These are phyloP conservation scores for Pseudotsuga menziesii DNA, from an alignment of 75 land plant genomes.

Conservation along the genomic window DNA sequence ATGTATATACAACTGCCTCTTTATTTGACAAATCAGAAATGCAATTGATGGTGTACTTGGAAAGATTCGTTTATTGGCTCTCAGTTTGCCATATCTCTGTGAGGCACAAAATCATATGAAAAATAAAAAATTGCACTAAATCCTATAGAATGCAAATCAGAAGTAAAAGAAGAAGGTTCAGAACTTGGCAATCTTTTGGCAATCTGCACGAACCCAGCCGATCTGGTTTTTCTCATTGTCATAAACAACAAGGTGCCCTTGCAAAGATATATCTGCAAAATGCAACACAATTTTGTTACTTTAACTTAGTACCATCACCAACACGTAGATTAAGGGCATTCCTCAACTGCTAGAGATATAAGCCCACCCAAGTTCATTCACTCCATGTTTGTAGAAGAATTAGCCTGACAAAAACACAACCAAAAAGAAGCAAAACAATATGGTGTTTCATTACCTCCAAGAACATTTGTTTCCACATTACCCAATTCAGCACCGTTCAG, in stretches of 20 bases:
- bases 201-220: slow-evolving; percentile 68
- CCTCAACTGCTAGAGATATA: not conserved
- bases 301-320: not conserved
- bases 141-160: not conserved
- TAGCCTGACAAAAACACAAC: not conserved
- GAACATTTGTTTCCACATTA: slow-evolving; percentile 40
- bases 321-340: not conserved
- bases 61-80: too few relatives aligned
- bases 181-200: slow-evolving; percentile 51
- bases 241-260: slow-evolving; percentile 65
- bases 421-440: not conserved
- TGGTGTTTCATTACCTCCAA: slow-evolving; percentile 60
- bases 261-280: slow-evolving; percentile 81
- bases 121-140: not conserved
- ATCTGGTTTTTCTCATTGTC: slow-evolving; percentile 68
- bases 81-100: not conserved
- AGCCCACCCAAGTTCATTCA: not conserved
- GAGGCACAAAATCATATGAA: not conserved
- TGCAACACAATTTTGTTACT: not conserved
- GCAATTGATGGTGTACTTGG: too few relatives aligned
- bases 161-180: slow-evolving; percentile 13
- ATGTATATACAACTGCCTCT: not conserved
- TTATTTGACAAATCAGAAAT: too few relatives aligned
- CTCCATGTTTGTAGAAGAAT: not conserved
- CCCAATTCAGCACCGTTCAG: slow-evolving; percentile 58